Conservation (phyloP, 2,329 filamentous ascomycete species). For the Blastomyces emzantsi region DNA sequence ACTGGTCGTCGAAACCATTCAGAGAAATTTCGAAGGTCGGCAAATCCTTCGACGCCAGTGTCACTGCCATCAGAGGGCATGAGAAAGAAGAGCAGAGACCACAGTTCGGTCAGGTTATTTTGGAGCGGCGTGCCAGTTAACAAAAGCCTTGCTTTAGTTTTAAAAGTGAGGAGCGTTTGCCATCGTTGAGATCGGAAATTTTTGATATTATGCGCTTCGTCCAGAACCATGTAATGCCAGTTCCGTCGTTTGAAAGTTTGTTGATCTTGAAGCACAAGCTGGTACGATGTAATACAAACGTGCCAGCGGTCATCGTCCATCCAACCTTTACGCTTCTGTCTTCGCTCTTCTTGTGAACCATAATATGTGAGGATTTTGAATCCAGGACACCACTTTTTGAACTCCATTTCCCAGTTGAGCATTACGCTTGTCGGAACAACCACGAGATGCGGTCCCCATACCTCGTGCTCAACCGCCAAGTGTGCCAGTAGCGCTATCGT, state of each 20-base stretch:
- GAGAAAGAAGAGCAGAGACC: slow-evolving; percentile 93
- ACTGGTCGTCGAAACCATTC: slow-evolving; percentile 94
- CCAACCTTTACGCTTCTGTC: slow-evolving; percentile 86
- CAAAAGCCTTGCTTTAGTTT: slow-evolving; percentile 75
- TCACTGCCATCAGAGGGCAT: slow-evolving; percentile 72
- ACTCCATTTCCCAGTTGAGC: slow-evolving; percentile 99
- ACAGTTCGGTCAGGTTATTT: slow-evolving; percentile 93
- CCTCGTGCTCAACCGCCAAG: slow-evolving; percentile 76
- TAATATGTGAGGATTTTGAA: slow-evolving; percentile 99
- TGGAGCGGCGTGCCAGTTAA: slow-evolving; percentile 92
- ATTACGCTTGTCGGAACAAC: slow-evolving; percentile 97
- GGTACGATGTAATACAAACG: slow-evolving; percentile 95
- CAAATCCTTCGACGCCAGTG: slow-evolving; percentile 79
- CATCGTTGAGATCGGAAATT: slow-evolving; percentile 97
- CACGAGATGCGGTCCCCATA: slow-evolving; percentile 94
- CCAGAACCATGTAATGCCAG: slow-evolving; percentile 98
- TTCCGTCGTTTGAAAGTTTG: slow-evolving; percentile 83
- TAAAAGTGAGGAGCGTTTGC: slow-evolving; percentile 91
- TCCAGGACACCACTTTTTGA: slow-evolving; percentile 95
- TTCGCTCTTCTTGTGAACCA: slow-evolving; percentile 84
- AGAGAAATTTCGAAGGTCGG: slow-evolving; percentile 90
- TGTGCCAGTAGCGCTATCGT: slow-evolving; percentile 92
- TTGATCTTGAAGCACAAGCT: slow-evolving; percentile 88
- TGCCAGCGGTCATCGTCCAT: slow-evolving; percentile 91
- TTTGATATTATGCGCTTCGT: slow-evolving; percentile 99